phyloP scores from a whole-genome alignment of 2,329 filamentous ascomycete species.

The Neurospora sp. region DNA sequence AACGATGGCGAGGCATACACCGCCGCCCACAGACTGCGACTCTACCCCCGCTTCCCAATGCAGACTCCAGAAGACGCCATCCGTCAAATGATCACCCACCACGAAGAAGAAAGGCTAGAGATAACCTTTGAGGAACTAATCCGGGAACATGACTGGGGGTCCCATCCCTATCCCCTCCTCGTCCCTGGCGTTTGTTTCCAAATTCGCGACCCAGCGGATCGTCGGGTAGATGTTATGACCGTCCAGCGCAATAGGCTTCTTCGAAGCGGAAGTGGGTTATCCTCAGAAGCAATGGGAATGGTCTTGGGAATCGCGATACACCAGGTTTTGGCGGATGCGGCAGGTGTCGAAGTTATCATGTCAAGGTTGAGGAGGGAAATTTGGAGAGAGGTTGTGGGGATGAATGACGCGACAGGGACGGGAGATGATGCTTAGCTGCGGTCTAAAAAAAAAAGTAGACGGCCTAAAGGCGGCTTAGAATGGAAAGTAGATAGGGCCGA shows the following conservation, averaged over 20 bases:
- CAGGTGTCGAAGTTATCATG: not conserved
- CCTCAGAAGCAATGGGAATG: not conserved
- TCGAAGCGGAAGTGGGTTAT: not conserved
- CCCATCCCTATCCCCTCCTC: not conserved
- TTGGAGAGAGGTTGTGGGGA: not conserved
- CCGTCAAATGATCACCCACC: not conserved
- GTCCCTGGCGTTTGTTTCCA: not conserved
- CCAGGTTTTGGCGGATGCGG: not conserved
- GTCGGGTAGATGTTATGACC: not conserved
- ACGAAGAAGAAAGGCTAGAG: not conserved
- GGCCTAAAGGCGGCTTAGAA: too few relatives aligned
- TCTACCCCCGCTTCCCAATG: not conserved
- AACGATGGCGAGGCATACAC: not conserved
- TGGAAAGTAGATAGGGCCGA: too few relatives aligned
- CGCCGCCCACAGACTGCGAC: not conserved
- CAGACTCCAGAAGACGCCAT: not conserved
- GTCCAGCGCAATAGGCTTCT: not conserved
- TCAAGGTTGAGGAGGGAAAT: not conserved
- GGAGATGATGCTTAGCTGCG: not conserved
- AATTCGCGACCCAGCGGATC: not conserved
- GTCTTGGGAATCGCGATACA: not conserved
- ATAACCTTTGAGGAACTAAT: not conserved
- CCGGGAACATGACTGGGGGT: not conserved
- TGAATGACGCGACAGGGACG: not conserved
- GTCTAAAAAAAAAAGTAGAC: too few relatives aligned